Percentiles rank a stretch among this genome's conserved stretches.
phyloP scores from a whole-genome alignment of 2,329 filamentous ascomycete species.

The Fusarium austroafricanum region DNA sequence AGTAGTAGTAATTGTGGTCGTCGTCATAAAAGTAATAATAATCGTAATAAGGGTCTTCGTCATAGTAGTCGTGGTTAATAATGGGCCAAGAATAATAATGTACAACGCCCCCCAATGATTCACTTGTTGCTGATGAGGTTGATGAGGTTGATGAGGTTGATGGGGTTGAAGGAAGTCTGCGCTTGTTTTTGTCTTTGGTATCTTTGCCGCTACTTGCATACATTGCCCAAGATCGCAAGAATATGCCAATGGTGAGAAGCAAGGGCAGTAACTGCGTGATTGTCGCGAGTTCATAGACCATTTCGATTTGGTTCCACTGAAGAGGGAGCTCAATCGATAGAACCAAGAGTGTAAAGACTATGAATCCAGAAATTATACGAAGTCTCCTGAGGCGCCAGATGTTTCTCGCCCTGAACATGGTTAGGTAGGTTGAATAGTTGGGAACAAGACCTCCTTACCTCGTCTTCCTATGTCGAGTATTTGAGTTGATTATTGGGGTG shows the following conservation, averaged over 20 bases:
- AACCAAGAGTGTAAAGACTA: slow-evolving; percentile 47
- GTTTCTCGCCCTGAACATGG: slow-evolving; percentile 31
- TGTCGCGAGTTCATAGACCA: slow-evolving; percentile 42
- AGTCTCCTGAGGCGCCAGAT: slow-evolving; percentile 39
- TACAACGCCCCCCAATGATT: background rate
- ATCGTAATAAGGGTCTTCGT: background rate
- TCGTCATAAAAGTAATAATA: background rate
- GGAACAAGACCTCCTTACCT: slow-evolving; percentile 24
- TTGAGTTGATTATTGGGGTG: slow-evolving; percentile 23
- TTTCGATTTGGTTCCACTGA: slow-evolving; percentile 49
- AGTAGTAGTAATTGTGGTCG: background rate
- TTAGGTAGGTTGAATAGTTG: slow-evolving; percentile 1
- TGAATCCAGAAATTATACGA: slow-evolving; percentile 31
- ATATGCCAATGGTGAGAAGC: slow-evolving; percentile 47
- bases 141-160: background rate
- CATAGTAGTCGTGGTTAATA: background rate
- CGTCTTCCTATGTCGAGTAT: slow-evolving; percentile 33
- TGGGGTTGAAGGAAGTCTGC: background rate
- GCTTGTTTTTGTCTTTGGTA: background rate
- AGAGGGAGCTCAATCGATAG: slow-evolving; percentile 51
- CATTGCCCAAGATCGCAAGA: slow-evolving; percentile 44
- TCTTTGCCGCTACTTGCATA: slow-evolving; percentile 19
- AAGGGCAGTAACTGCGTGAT: slow-evolving; percentile 50
- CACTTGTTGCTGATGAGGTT: background rate
- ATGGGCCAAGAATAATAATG: background rate